A percentile compares a stretch with the other conserved stretches of the same genome.
These are phyloP conservation scores for Rhodotorula sp. DNA, from an alignment of 1,284 basidiomycete genomes.

Conservation along the genomic window DNA sequence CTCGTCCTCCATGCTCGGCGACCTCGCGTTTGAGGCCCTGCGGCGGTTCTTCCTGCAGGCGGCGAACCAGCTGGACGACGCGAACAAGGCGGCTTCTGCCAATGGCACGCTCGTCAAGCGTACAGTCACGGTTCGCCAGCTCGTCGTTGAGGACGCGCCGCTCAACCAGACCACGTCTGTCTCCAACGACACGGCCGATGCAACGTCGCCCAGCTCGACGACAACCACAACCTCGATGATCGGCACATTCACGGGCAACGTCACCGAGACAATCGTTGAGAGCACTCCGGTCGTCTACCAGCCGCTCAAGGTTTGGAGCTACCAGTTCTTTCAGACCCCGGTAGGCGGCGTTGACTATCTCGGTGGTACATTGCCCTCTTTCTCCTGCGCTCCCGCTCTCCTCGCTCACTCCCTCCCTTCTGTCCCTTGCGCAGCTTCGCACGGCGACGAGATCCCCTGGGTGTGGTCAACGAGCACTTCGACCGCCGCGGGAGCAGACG, in stretches of 20 bases:
- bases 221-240: too few relatives aligned
- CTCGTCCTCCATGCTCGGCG: background rate
- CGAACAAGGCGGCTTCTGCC: background rate
- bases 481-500: background rate
- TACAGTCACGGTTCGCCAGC: background rate
- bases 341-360: background rate
- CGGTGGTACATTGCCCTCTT: background rate
- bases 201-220: background rate
- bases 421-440: background rate
- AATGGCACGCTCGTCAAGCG: background rate
- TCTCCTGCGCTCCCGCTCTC: too few relatives aligned
- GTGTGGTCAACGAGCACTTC: background rate
- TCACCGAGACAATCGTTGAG: background rate
- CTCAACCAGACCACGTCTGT: background rate
- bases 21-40: background rate
- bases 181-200: background rate
- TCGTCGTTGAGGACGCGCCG: background rate
- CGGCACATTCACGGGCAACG: background rate
- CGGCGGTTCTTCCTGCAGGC: background rate
- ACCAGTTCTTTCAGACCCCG: background rate
- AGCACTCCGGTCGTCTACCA: background rate
- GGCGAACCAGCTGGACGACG: background rate
- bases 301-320: background rate
- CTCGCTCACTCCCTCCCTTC: too few relatives aligned
- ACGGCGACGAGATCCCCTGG: background rate